phyloP scores from a whole-genome alignment of 805 yeast species.

The Peterozyma toletana region DNA sequence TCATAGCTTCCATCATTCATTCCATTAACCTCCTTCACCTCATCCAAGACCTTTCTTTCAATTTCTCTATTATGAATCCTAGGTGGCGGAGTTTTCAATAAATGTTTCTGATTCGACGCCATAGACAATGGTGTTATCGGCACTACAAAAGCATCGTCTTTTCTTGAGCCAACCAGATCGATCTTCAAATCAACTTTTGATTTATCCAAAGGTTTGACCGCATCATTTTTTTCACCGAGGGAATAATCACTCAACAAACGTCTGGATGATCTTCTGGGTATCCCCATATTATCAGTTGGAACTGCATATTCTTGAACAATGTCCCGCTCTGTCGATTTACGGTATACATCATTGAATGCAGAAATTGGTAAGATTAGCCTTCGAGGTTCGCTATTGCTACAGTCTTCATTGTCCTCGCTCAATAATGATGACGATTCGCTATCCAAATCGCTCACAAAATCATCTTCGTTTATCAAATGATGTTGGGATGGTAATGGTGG shows the following conservation, averaged over 20 bases:
- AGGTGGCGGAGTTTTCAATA: too few species aligned
- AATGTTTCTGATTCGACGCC: too few species aligned
- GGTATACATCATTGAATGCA: background rate
- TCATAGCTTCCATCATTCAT: too few species aligned
- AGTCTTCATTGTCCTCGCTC: background rate
- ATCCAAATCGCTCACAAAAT: slow-evolving; percentile 1
- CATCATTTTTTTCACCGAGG: background rate
- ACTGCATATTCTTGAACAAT: background rate
- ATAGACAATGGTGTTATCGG: slow-evolving; percentile 5
- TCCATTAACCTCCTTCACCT: too few species aligned
- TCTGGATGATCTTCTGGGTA: background rate
- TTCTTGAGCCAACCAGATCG: background rate
- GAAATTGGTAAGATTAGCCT: background rate
- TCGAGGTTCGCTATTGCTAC: slow-evolving; percentile 2
- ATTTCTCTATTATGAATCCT: too few species aligned
- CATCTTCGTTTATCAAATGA: background rate
- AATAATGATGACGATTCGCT: background rate
- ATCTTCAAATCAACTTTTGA: background rate
- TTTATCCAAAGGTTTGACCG: too few species aligned
- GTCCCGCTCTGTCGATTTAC: background rate
- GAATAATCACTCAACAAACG: background rate
- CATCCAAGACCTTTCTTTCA: too few species aligned
- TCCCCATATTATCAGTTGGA: background rate
- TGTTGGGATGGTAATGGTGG: too few species aligned
- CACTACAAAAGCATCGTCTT: background rate